These are phyloP conservation scores for Nothophaeocryptopus gaeumannii DNA, from an alignment of 2,329 filamentous ascomycete species.

Conservation along the genomic window DNA sequence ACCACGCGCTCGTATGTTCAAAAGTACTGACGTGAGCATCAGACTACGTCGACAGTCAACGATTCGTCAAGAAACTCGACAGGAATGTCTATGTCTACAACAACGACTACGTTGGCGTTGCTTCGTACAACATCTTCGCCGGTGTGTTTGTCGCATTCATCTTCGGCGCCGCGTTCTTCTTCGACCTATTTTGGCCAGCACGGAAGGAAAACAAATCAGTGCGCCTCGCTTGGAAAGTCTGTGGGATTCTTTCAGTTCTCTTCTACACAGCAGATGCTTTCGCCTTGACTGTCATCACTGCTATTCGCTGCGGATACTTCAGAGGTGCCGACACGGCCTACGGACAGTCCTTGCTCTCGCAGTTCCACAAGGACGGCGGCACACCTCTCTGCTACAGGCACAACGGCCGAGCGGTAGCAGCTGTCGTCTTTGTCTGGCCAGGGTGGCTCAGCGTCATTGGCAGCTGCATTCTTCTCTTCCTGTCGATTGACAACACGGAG, in stretches of 20 bases:
- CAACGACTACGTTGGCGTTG: constrained; percentile 55
- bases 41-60: constrained; percentile 57
- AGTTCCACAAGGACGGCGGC: constrained; percentile 37
- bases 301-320: constrained; percentile 46
- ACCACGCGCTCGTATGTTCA: no score
- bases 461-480: constrained; percentile 41
- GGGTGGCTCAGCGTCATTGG: constrained; percentile 50
- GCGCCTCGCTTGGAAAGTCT: constrained; percentile 54
- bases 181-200: constrained; percentile 61
- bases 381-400: constrained; percentile 46
- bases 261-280: constrained; percentile 50
- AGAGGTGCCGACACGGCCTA: constrained; percentile 38
- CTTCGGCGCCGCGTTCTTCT: constrained; percentile 60
- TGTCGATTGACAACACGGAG: constrained; percentile 40
- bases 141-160: constrained; percentile 57
- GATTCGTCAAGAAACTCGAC: constrained; percentile 42
- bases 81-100: constrained; percentile 49
- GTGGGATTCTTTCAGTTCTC: constrained; percentile 48
- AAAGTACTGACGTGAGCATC: constrained; percentile 1
- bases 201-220: constrained; percentile 50
- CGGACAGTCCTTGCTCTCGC: constrained; percentile 30
- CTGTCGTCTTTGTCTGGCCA: constrained; percentile 54
- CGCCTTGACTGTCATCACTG: constrained; percentile 52
- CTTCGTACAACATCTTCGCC: constrained; percentile 58
- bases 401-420: constrained; percentile 51